Percentiles rank a stretch among this genome's conserved stretches.
These are phyloP conservation scores for Penicillium sp. DNA, from an alignment of 2,329 filamentous ascomycete genomes.

Conservation along the genomic window DNA sequence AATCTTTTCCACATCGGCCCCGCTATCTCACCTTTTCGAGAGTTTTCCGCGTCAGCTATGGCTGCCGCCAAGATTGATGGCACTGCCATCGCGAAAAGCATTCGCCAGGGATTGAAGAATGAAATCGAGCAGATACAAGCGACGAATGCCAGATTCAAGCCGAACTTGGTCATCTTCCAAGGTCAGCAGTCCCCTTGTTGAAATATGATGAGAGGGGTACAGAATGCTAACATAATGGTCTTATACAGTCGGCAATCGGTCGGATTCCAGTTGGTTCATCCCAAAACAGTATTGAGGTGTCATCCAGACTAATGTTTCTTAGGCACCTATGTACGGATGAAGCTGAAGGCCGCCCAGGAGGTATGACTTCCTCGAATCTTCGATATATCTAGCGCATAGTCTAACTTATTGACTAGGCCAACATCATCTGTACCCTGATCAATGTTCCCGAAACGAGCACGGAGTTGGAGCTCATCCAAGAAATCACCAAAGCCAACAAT, in stretches of 20 bases:
- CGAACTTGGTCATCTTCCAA: slow-evolving; percentile 91
- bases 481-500: slow-evolving; percentile 80
- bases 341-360: slow-evolving; percentile 93
- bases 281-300: slow-evolving; percentile 13
- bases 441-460: slow-evolving; percentile 78
- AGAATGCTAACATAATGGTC: slow-evolving; percentile 6
- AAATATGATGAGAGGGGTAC: neutral
- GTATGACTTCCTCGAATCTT: slow-evolving; percentile 45
- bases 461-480: slow-evolving; percentile 80
- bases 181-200: slow-evolving; percentile 52
- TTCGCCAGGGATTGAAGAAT: slow-evolving; percentile 74
- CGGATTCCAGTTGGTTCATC: slow-evolving; percentile 74
- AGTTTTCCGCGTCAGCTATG: slow-evolving; percentile 66
- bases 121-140: slow-evolving; percentile 81
- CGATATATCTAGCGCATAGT: slow-evolving; percentile 2
- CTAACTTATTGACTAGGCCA: slow-evolving; percentile 59
- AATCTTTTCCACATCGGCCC: slow-evolving; percentile 18
- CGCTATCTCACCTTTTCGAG: slow-evolving; percentile 21
- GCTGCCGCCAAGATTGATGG: slow-evolving; percentile 90
- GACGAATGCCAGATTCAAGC: slow-evolving; percentile 81
- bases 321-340: slow-evolving; percentile 99
- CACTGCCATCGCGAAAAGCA: slow-evolving; percentile 88
- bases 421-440: slow-evolving; percentile 82
- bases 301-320: slow-evolving; percentile 9
- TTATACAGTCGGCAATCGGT: slow-evolving; percentile 76